phyloP scores from a whole-genome alignment of 2,329 filamentous ascomycete genomes.

The Verruconis gallopava region DNA sequence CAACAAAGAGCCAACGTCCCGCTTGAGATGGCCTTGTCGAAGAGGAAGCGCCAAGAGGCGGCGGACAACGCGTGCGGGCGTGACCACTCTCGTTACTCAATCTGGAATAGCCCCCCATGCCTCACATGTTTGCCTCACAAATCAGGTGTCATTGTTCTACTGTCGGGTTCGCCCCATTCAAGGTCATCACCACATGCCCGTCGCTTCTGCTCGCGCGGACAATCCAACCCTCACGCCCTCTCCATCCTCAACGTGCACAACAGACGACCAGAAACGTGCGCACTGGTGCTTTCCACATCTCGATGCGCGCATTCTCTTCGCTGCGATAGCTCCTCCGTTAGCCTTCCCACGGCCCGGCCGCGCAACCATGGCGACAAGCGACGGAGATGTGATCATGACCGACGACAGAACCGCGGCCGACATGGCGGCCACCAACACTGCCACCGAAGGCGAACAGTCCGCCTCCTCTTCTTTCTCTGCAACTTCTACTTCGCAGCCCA shows the following conservation, averaged over 20 bases:
- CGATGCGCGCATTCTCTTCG: neutral
- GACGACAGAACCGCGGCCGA: slow-evolving; percentile 13
- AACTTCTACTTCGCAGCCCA: slow-evolving; percentile 21
- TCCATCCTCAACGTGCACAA: neutral
- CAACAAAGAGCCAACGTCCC: no score
- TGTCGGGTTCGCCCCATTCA: no score
- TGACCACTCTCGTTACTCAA: no score
- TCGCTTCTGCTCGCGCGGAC: neutral
- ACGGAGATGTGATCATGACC: slow-evolving; percentile 9
- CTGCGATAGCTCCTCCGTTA: neutral
- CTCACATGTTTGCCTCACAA: no score
- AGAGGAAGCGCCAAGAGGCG: no score
- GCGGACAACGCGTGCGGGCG: no score
- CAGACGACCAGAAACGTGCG: neutral
- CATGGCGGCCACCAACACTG: neutral
- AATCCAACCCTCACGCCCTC: neutral
- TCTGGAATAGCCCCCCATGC: no score
- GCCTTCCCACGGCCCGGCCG: neutral
- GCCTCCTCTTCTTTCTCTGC: slow-evolving; percentile 6
- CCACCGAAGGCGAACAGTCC: slow-evolving; percentile 7
- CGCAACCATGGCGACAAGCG: slow-evolving; percentile 5
- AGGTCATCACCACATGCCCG: no score
- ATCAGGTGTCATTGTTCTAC: no score
- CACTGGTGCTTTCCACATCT: no score
- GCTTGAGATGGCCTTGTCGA: no score